Conservation (phyloP, 768 basidiomycete genomes). For the Galerina sulciceps region DNA sequence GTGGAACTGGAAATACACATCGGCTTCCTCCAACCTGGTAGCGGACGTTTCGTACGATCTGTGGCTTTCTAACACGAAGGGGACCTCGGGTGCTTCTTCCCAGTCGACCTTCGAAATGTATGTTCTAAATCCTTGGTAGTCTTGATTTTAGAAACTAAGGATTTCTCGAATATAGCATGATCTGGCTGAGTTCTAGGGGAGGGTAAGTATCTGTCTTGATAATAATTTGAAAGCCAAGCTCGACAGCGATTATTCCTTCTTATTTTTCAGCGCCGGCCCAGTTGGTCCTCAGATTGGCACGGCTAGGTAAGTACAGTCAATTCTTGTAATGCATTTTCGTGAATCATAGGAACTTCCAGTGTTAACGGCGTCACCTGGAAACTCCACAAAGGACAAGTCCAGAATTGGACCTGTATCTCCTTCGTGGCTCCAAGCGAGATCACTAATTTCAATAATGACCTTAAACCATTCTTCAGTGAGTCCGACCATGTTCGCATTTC, state of each 20-base stretch:
- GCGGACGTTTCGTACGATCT: slow-evolving; percentile 40
- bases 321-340: not conserved
- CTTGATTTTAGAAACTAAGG: not conserved
- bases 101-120: slow-evolving; percentile 36
- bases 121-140: slow-evolving; percentile 1
- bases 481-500: not conserved
- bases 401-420: slow-evolving; percentile 37
- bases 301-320: slow-evolving; percentile 23
- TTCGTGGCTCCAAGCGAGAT: slow-evolving; percentile 39
- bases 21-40: slow-evolving; percentile 33
- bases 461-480: slow-evolving; percentile 37
- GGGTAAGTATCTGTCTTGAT: slow-evolving; percentile 22
- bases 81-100: slow-evolving; percentile 30
- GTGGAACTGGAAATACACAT: slow-evolving; percentile 36
- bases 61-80: slow-evolving; percentile 33
- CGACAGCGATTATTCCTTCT: not conserved
- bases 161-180: slow-evolving; percentile 27
- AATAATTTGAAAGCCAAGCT: not conserved
- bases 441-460: slow-evolving; percentile 36
- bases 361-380: slow-evolving; percentile 32
- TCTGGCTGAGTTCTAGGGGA: slow-evolving; percentile 38
- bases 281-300: slow-evolving; percentile 36
- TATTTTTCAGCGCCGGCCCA: slow-evolving; percentile 29
- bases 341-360: not conserved
- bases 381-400: slow-evolving; percentile 36